These are phyloP conservation scores for Backusella australiensis DNA, from an alignment of 192 early-diverging fungal species.

Conservation along the genomic window DNA sequence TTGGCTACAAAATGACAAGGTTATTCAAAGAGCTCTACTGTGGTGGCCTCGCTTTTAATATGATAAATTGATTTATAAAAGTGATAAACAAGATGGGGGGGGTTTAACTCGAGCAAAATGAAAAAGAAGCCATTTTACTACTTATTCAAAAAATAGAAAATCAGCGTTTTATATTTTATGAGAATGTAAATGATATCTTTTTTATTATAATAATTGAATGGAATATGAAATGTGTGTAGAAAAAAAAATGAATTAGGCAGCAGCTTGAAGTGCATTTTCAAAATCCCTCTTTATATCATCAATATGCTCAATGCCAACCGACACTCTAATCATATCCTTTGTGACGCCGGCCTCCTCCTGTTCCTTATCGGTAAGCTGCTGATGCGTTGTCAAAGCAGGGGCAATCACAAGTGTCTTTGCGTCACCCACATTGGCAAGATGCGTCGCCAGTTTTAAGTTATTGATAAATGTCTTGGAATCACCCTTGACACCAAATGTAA, in stretches of 20 bases:
- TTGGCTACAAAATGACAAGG: too few relatives aligned
- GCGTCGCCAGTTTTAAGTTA: conserved; percentile 71
- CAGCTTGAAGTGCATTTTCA: conserved; percentile 45
- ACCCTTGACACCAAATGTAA: conserved; percentile 71
- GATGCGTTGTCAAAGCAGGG: conserved; percentile 81
- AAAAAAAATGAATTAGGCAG: not conserved
- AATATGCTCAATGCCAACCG: conserved; percentile 81
- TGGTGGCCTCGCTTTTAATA: too few relatives aligned
- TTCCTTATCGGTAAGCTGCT: conserved; percentile 80
- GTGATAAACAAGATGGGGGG: too few relatives aligned
- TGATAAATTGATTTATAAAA: too few relatives aligned
- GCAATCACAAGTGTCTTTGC: conserved; percentile 85
- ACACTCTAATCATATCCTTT: conserved; percentile 79
- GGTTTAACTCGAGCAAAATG: too few relatives aligned
- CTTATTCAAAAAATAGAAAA: too few relatives aligned
- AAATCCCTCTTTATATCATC: conserved; percentile 68
- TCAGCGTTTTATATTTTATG: too few relatives aligned
- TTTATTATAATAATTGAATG: too few relatives aligned
- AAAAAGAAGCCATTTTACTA: too few relatives aligned
- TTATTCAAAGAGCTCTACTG: too few relatives aligned
- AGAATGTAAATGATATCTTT: too few relatives aligned
- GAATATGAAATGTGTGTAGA: too few relatives aligned
- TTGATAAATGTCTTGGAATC: conserved; percentile 61
- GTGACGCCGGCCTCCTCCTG: conserved; percentile 70
- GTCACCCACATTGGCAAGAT: conserved; percentile 93